These are phyloP conservation scores for Tuber microsphaerosporum DNA, from an alignment of 495 filamentous ascomycete genomes.

Conservation along the genomic window DNA sequence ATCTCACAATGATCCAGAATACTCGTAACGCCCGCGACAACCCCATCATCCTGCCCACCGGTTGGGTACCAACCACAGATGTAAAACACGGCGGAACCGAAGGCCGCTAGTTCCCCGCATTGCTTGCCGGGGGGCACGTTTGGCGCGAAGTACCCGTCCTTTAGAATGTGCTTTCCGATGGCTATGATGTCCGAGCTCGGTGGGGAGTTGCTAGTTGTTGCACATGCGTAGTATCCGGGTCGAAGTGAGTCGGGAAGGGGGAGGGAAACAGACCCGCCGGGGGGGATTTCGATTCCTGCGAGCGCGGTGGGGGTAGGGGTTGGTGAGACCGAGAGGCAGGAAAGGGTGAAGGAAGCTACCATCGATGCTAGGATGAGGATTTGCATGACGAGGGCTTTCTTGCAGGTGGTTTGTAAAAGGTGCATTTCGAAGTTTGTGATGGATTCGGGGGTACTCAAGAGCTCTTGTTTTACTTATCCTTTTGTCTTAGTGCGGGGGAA, in stretches of 20 bases:
- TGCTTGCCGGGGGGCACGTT: not conserved
- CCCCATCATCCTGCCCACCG: not conserved
- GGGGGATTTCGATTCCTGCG: not conserved
- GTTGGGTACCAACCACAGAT: not conserved
- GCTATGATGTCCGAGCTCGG: not conserved
- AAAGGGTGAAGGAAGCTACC: not conserved
- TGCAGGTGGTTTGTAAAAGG: not conserved
- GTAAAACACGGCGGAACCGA: not conserved
- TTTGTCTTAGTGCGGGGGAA: not conserved
- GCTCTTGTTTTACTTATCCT: not conserved
- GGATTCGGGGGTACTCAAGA: not conserved
- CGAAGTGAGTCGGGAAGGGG: not conserved
- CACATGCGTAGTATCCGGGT: not conserved
- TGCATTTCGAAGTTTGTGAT: not conserved
- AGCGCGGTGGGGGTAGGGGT: accelerated
- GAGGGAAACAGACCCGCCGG: not conserved
- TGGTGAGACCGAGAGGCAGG: not conserved
- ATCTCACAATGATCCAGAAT: not conserved
- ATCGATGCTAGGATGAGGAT: not conserved
- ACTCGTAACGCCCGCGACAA: not conserved
- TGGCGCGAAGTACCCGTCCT: not conserved
- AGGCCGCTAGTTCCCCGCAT: not conserved
- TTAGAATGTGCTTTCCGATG: not conserved
- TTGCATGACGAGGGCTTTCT: not conserved
- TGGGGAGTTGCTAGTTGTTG: not conserved